Evolutionary conservation across 148 eudicot species (phyloP).

Genomic region (Arbutus unedo): DNA sequence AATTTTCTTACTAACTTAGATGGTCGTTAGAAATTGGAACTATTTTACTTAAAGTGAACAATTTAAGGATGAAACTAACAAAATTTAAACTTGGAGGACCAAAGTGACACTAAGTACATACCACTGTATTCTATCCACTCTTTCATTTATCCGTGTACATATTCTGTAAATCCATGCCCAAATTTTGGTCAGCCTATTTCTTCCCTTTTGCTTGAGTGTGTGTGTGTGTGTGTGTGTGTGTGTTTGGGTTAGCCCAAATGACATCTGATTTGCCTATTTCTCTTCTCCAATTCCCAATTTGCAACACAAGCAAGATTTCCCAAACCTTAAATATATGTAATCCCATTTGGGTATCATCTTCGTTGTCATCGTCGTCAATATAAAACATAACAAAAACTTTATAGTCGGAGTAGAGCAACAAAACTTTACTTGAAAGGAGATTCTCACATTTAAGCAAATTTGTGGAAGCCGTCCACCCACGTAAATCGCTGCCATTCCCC

Average conservation of each 20-base stretch:
- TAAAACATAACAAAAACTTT: not conserved
- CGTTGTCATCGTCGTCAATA: not conserved
- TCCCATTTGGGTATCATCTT: not conserved
- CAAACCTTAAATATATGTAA: not conserved
- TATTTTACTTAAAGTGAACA: not conserved
- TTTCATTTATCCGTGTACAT: not conserved
- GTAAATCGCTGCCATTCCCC: conserved; percentile 84
- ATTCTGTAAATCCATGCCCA: not conserved
- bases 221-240: no score
- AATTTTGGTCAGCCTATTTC: not conserved
- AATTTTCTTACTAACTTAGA: not conserved
- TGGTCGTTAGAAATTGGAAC: not conserved
- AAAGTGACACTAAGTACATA: not conserved
- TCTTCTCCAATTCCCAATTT: not conserved
- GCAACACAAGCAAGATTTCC: not conserved
- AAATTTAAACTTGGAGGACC: not conserved
- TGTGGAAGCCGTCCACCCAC: conserved; percentile 89
- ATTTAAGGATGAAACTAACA: not conserved
- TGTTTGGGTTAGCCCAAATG: not conserved
- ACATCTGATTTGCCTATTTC: not conserved
- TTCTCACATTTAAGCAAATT: conserved; percentile 65
- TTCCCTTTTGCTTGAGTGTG: not conserved
- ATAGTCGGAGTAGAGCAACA: not conserved
- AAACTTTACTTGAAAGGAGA: conserved; percentile 5
- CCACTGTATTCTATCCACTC: not conserved